Conservation (phyloP, 1,284 basidiomycete species). For the Filobasidium uniguttulatum region DNA sequence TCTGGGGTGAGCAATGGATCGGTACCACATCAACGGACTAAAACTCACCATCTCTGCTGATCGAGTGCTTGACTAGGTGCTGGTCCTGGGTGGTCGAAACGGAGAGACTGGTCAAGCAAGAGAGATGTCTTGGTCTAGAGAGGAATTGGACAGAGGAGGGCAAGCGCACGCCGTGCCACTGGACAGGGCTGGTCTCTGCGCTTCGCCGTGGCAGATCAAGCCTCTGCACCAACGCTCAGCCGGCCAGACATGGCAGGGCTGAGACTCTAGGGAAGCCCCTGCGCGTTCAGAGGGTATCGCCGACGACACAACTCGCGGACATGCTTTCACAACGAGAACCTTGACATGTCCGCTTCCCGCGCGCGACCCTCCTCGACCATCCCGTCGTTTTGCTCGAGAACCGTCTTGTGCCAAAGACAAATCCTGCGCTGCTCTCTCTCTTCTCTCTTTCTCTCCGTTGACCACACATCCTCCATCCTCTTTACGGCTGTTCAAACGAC, state of each 20-base stretch:
- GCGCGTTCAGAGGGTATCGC: neutral
- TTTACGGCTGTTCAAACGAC: slow-evolving; percentile 16
- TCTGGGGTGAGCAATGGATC: neutral
- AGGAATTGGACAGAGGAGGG: neutral
- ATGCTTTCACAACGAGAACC: no score
- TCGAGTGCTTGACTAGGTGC: no score
- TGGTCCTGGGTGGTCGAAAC: neutral
- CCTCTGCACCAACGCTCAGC: no score
- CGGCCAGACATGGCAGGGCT: neutral
- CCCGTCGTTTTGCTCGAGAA: no score
- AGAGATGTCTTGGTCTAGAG: neutral
- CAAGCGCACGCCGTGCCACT: neutral
- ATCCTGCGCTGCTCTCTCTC: no score
- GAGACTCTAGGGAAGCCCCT: neutral
- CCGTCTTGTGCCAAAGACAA: no score
- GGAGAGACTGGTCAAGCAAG: neutral
- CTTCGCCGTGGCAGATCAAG: no score
- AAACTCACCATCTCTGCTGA: slow-evolving; percentile 13
- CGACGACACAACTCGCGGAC: neutral
- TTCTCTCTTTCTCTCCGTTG: no score
- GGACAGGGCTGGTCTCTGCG: no score
- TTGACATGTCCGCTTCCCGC: no score
- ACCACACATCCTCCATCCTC: slow-evolving; percentile 1
- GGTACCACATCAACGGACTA: neutral
- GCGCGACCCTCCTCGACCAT: no score